A percentile compares a stretch with the other conserved stretches of the same genome.
These are phyloP conservation scores for Aulographum hederae DNA, from an alignment of 2,329 filamentous ascomycete species.

Conservation along the genomic window DNA sequence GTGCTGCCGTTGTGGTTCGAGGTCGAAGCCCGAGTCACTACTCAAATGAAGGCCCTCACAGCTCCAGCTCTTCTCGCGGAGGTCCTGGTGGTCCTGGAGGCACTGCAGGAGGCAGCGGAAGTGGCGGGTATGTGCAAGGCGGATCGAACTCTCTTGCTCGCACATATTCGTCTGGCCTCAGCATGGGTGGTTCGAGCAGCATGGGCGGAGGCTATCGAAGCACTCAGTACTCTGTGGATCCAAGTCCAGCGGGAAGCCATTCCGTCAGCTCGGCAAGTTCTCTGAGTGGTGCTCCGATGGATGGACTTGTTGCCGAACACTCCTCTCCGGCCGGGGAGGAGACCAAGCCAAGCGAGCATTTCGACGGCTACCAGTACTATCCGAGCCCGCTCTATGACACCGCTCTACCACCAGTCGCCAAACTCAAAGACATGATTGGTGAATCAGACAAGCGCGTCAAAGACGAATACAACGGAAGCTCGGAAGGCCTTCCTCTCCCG, in stretches of 20 bases:
- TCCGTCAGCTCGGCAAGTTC: conserved; percentile 26
- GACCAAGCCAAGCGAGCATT: conserved; percentile 20
- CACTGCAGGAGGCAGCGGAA: conserved; percentile 31
- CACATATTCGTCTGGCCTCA: conserved; percentile 8
- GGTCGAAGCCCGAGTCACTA: conserved; percentile 70
- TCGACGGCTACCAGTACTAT: conserved; percentile 28
- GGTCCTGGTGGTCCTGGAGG: conserved; percentile 14
- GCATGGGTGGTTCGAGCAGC: conserved; percentile 11
- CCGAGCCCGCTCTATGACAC: conserved; percentile 24
- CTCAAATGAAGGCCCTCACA: conserved; percentile 42
- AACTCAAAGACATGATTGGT: conserved; percentile 11
- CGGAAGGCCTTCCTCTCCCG: conserved; percentile 12
- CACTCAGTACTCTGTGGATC: conserved; percentile 18
- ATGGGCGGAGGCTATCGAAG: conserved; percentile 13
- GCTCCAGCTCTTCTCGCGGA: conserved; percentile 15
- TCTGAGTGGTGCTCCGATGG: conserved; percentile 19
- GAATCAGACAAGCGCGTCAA: neutral
- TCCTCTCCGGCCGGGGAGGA: conserved; percentile 14
- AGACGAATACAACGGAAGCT: neutral
- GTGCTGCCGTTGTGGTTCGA: conserved; percentile 71
- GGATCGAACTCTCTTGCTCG: conserved; percentile 13
- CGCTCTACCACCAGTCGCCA: conserved; percentile 12
- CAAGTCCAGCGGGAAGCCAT: conserved; percentile 20
- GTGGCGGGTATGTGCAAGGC: conserved; percentile 30
- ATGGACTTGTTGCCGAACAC: conserved; percentile 23